Percentiles rank a stretch among this genome's conserved stretches.
Conservation (phyloP, 2,329 filamentous ascomycete species). For the Arthrobotrys sinensis region DNA sequence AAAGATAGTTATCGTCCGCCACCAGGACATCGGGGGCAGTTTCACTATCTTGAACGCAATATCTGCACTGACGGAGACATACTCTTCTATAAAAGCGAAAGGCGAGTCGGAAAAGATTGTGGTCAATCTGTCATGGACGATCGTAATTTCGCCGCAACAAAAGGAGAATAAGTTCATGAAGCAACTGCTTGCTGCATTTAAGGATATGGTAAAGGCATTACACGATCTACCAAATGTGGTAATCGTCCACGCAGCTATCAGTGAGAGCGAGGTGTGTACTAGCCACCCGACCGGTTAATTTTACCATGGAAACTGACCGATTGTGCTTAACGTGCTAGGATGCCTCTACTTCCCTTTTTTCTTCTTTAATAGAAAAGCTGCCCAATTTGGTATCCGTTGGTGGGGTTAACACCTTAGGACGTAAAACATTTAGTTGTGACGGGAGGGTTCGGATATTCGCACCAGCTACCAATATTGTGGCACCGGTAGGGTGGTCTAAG, state of each 20-base stretch:
- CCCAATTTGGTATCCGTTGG: conserved; percentile 35
- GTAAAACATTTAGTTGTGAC: background rate
- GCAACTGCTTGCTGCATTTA: background rate
- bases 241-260: background rate
- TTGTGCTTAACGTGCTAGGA: background rate
- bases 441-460: conserved; percentile 7
- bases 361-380: background rate
- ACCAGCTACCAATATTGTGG: conserved; percentile 19
- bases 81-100: conserved; percentile 8
- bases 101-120: background rate
- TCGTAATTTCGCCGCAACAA: background rate
- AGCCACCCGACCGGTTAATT: background rate
- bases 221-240: conserved; percentile 40
- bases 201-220: conserved; percentile 1
- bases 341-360: background rate
- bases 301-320: background rate
- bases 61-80: conserved; percentile 8
- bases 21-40: conserved; percentile 22
- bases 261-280: conserved; percentile 4
- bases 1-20: conserved; percentile 35
- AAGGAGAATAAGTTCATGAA: background rate
- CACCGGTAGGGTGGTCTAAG: conserved; percentile 27
- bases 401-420: conserved; percentile 20
- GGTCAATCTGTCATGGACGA: conserved; percentile 27
- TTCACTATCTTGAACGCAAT: conserved; percentile 34